Base-by-base conservation (phyloP, 2,329 filamentous ascomycete species). In the Paramyrothecium sp. region DNA sequence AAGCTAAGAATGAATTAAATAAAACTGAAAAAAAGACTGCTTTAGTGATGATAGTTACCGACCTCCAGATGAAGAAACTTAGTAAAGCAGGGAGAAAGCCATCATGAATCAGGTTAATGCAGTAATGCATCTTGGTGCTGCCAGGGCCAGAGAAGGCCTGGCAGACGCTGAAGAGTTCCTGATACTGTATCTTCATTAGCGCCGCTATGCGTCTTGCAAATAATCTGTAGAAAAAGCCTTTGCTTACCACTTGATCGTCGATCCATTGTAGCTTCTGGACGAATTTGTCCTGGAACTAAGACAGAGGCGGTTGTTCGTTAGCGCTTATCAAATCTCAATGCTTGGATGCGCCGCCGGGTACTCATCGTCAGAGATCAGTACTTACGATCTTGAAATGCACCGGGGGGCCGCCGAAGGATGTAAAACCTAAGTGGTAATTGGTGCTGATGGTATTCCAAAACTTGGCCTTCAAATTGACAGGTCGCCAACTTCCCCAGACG, bases 101-200 rank as follows among this genome's bases (percentile, higher is more conserved):
- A 11, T 81, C 81, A 59, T 85, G 86, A 11, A 90, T 80, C 19
- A 89, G 70, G 41, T 85, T 84, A 46, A 91, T 84, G 58, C 83
- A 89, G 59, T 89, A 91, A 0, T 84, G 68, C 83, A 91, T 88
- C 67, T 91, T 91, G 2, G 89, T 91, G 60, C 84, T 88, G 0
- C 64, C 88, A 0, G 89, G 89, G 0, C 89, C 89, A 0, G 85
- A 86, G 2, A 91, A 76, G 1, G 85, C 85, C 71, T 91, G 88
- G 19, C 81, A 84, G 50, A 91, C 73, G 22, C 85, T 87, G 69
- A 92, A 91, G 0, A 91, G 78, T 65, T 91, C 89, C 69, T 89
- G 86, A 69, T 88, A 91, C 85, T 89, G n/a, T n/a, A n/a, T n/a
- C n/a, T n/a, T n/a, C n/a, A n/a, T n/a, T n/a, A n/a, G n/a, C n/a